Base-by-base conservation (phyloP, 2,329 filamentous ascomycete genomes). In the Venturia carpophila region DNA sequence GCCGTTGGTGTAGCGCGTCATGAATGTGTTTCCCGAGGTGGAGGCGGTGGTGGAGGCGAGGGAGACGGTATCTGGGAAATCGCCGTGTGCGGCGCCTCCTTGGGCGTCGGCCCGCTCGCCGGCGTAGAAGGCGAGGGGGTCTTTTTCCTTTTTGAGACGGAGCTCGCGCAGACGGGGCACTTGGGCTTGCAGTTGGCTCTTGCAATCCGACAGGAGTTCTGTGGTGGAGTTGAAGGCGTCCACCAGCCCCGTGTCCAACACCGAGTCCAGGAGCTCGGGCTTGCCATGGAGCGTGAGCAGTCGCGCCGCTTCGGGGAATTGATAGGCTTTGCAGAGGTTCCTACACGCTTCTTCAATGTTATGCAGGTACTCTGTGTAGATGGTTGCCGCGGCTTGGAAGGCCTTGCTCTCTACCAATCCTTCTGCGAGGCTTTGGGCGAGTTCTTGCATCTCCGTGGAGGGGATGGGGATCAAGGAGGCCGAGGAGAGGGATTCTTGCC, bases 151-250 rank as follows among this genome's bases (percentile, higher is more conserved):
- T 72, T 91, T 92, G 64, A 81, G 79, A 1, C 93, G 87, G 34
- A 99, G 83, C 73, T 97, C 93, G 7, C 82, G 81, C 68, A 99
- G 86, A 21, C 94, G 88, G 0, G 93, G 92, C 0, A 96, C 85
- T 73, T 99, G 94, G 0, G 91, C 89, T 60, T 82, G 80, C 3
- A 97, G 82, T 75, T 99, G 94, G 0, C 82, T 82, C 74, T 91
- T 91, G 83, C 93, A 97, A 75, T 99, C 94, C 1, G 94, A 91
- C 13, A 99, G 84, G 67, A 97, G 87, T 73, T 97, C 94, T 0
- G 92, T 96, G 71, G 88, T 92, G 64, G 84, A 86, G 27, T 89
- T 88, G 65, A 94, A 87, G 1, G 90, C 87, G 66, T 97, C 93
- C 4, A 87, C 84, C 6, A 99, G 85, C 1, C 89, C 90, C 0